Conservation (phyloP, 2,329 filamentous ascomycete species). For the Tolypocladium sp. region DNA sequence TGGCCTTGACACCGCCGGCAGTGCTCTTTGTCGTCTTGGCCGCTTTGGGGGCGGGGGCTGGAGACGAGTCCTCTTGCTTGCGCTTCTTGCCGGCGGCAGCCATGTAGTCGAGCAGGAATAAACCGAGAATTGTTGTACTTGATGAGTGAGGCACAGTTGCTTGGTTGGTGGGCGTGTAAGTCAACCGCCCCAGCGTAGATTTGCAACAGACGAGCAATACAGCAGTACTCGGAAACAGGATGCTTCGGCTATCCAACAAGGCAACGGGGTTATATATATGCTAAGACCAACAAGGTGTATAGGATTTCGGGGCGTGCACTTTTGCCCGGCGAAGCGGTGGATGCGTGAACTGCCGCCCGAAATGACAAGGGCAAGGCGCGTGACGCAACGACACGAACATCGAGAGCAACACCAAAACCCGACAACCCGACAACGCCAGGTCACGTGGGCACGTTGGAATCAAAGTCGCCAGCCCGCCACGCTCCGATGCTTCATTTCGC, state of each 20-base stretch:
- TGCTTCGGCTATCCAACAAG: neutral
- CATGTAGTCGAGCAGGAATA: neutral
- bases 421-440: slow-evolving; percentile 5
- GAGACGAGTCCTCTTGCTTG: slow-evolving; percentile 1
- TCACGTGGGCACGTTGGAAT: slow-evolving; percentile 6
- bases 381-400: slow-evolving; percentile 4
- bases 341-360: neutral
- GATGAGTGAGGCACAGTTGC: neutral
- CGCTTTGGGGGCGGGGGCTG: neutral
- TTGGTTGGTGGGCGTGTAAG: neutral
- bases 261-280: neutral
- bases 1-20: neutral
- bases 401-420: slow-evolving; percentile 9
- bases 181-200: neutral
- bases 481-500: neutral
- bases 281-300: neutral
- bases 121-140: neutral
- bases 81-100: slow-evolving; percentile 1
- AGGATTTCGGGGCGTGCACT: neutral
- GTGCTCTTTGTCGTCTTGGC: neutral
- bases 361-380: neutral
- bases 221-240: neutral
- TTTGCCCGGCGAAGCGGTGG: neutral
- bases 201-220: neutral
- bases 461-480: neutral